Conservation (phyloP, 768 basidiomycete genomes). For the Pleurotus ostreatus region DNA sequence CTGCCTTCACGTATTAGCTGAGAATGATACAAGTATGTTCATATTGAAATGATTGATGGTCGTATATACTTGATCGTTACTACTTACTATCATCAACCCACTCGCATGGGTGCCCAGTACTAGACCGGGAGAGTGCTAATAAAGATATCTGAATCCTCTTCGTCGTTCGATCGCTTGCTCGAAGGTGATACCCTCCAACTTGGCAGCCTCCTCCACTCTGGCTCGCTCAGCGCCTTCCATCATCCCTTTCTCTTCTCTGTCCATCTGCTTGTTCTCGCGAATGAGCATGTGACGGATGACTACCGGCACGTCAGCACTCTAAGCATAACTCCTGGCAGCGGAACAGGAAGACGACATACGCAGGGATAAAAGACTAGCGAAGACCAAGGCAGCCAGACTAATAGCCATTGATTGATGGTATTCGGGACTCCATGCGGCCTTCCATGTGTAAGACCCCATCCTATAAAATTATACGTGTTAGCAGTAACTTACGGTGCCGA, state of each 20-base stretch:
- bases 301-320: constrained; percentile 11
- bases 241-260: constrained; percentile 39
- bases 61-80: background rate
- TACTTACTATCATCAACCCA: too few species aligned
- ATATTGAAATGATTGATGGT: background rate
- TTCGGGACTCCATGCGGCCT: constrained; percentile 53
- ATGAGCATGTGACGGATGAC: constrained; percentile 46
- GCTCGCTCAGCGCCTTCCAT: constrained; percentile 40
- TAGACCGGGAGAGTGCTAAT: constrained; percentile 20
- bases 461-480: constrained; percentile 22
- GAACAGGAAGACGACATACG: constrained; percentile 14
- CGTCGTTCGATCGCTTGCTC: constrained; percentile 55
- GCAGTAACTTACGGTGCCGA: background rate
- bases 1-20: too few species aligned
- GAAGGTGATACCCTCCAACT: constrained; percentile 54
- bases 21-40: background rate
- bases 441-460: constrained; percentile 61
- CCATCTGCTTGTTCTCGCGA: constrained; percentile 46
- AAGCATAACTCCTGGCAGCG: too few species aligned
- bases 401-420: constrained; percentile 65
- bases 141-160: constrained; percentile 56
- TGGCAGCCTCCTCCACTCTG: constrained; percentile 55
- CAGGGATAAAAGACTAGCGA: constrained; percentile 27
- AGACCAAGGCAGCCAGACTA: constrained; percentile 26
- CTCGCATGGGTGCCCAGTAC: too few species aligned